phyloP scores from a whole-genome alignment of 441 rosid species.

The Euphorbia corollata region DNA sequence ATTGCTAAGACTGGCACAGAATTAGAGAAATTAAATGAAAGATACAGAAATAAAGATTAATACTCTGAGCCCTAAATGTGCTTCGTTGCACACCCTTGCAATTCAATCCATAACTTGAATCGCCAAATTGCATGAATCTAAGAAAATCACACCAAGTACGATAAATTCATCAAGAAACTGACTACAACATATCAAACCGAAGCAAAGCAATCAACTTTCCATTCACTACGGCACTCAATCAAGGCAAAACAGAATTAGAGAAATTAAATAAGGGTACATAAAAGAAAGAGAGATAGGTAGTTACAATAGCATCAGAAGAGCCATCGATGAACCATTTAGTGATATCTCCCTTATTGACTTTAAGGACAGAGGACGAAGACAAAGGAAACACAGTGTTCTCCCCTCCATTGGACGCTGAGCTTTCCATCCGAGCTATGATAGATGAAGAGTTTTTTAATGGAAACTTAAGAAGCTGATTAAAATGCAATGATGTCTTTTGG shows the following conservation, averaged over 20 bases:
- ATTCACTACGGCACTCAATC: not conserved
- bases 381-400: constrained; percentile 36
- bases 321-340: constrained; percentile 71
- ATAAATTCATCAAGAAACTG: too few relatives aligned
- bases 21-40: too few relatives aligned
- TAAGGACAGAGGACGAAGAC: constrained; percentile 45
- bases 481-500: not conserved
- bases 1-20: not conserved
- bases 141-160: too few relatives aligned
- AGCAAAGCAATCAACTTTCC: not conserved
- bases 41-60: too few relatives aligned
- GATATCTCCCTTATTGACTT: constrained; percentile 69
- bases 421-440: constrained; percentile 5
- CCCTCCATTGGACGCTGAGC: constrained; percentile 13
- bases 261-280: too few relatives aligned
- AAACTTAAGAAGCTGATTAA: not conserved
- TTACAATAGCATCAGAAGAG: constrained; percentile 77
- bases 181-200: not conserved
- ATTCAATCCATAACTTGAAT: not conserved
- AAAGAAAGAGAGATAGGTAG: constrained; percentile 19
- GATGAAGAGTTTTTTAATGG: not conserved
- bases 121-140: not conserved
- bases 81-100: not conserved
- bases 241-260: too few relatives aligned
- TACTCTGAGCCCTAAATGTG: not conserved